Evolutionary conservation across 768 basidiomycete genomes (phyloP), one percentile per base, ranked within the genome.

Genomic region (Trametopsis cervina): DNA sequence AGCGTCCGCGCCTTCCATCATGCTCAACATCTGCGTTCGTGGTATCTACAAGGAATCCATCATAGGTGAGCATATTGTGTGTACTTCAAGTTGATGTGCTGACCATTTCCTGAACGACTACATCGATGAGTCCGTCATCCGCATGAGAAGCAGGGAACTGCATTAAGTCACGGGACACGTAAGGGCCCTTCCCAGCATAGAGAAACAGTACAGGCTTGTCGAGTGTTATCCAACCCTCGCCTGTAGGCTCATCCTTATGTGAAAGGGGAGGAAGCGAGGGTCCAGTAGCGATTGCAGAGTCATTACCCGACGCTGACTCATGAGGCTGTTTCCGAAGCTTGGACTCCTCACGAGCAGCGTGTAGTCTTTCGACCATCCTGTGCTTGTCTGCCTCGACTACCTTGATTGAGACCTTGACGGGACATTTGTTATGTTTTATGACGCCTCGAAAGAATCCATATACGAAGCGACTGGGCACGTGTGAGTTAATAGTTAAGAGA

Each of bases 121-220:
- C 63, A 56, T 91, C 89, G 44, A 92, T 80, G 24, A 81, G 63
- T 0, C 89, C 88, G 57, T 93, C 88, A 50, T 85, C 78, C 0
- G 88, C 85, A 42, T 83, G 61, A 18, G 87, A 87, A 3, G 88
- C 81, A 0, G 89, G 91, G 59, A 91, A 93, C 21, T 88, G 80
- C 83, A 91, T 83, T 29, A 85, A 71, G 49, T 85, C 83, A 15
- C 84, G 84, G 44, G 50, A 46, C 36, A 86, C 82, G 64, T 78
- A 89, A 4, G 89, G 86, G 17, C 85, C 84, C 63, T 89, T 83
- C 4, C 89, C 89, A 4, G 83, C 86, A 59, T 78, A 86, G 33
- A 88, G 65, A 64, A 77, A 90, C 11, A 83, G 56, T 21, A 89
- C 61, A 11, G 85, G 83, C 48, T 81, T 74, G 27, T 85, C 76